A percentile compares a stretch with the other conserved stretches of the same genome.
Evolutionary conservation across 768 basidiomycete species (phyloP).

Genomic region (Naematelia encephala): DNA sequence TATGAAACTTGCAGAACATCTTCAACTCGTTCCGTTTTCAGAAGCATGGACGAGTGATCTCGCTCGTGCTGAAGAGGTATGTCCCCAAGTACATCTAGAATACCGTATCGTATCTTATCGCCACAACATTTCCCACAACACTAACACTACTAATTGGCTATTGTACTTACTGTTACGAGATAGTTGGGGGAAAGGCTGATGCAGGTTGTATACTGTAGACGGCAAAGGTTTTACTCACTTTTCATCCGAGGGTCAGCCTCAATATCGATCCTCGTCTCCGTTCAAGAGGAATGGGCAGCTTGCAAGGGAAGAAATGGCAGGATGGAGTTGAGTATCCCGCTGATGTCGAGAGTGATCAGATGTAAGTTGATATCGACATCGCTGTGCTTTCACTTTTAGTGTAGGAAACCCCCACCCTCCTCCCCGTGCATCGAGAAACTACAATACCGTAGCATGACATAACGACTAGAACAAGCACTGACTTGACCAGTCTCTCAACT

Average conservation of each 20-base stretch:
- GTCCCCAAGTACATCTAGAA: background rate
- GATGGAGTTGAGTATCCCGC: background rate
- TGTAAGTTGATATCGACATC: too few relatives aligned
- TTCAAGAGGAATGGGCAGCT: background rate
- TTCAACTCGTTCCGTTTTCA: constrained; percentile 19
- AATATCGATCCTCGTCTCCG: constrained; percentile 17
- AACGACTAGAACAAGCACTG: background rate
- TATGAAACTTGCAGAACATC: constrained; percentile 14
- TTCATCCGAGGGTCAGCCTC: constrained; percentile 19
- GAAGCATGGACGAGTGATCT: constrained; percentile 16
- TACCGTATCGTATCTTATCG: too few relatives aligned
- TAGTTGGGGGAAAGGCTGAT: too few relatives aligned
- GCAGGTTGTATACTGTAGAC: too few relatives aligned
- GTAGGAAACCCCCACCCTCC: too few relatives aligned
- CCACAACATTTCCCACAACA: background rate
- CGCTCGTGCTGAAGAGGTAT: constrained; percentile 15
- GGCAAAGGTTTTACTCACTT: constrained; percentile 14
- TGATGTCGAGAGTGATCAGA: background rate
- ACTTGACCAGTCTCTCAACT: constrained; percentile 6
- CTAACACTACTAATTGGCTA: background rate
- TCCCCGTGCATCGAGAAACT: too few relatives aligned
- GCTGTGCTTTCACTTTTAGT: too few relatives aligned
- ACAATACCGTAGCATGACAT: background rate
- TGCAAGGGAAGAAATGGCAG: constrained; percentile 4
- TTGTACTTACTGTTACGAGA: too few relatives aligned